Evolutionary conservation across 495 filamentous ascomycete species (phyloP).

Genomic region (Usnea hakonensis): DNA sequence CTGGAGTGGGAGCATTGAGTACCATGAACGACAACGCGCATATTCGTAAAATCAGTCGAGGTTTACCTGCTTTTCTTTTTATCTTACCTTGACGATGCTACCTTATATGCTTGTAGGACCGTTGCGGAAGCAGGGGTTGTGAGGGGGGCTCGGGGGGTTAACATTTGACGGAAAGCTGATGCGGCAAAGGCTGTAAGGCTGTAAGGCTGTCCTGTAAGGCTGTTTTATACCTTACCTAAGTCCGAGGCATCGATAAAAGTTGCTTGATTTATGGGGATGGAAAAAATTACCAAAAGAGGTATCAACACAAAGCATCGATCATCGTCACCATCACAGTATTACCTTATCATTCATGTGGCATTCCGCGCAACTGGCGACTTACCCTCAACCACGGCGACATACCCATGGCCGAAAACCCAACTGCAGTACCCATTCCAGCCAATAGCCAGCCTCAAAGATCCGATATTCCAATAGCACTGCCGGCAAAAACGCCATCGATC

Average conservation of each 20-base stretch:
- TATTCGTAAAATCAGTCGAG: no score
- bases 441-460: slow-evolving; percentile 30
- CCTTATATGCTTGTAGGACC: no score
- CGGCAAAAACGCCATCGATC: slow-evolving; percentile 9
- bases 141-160: not conserved
- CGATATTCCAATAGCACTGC: slow-evolving; percentile 19
- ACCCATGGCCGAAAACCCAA: slow-evolving; percentile 7
- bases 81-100: no score
- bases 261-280: no score
- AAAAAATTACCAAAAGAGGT: no score
- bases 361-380: not conserved
- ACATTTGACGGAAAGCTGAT: not conserved
- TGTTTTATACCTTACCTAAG: no score
- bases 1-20: no score
- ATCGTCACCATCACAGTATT: not conserved
- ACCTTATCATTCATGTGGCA: not conserved
- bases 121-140: no score
- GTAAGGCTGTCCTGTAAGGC: no score
- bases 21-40: no score
- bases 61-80: no score
- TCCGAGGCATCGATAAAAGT: no score
- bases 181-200: slow-evolving; percentile 5
- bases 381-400: not conserved
- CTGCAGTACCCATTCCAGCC: slow-evolving; percentile 31
- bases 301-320: not conserved